phyloP scores from a whole-genome alignment of 805 yeast genomes.

The Suhomyces kilbournensis region DNA sequence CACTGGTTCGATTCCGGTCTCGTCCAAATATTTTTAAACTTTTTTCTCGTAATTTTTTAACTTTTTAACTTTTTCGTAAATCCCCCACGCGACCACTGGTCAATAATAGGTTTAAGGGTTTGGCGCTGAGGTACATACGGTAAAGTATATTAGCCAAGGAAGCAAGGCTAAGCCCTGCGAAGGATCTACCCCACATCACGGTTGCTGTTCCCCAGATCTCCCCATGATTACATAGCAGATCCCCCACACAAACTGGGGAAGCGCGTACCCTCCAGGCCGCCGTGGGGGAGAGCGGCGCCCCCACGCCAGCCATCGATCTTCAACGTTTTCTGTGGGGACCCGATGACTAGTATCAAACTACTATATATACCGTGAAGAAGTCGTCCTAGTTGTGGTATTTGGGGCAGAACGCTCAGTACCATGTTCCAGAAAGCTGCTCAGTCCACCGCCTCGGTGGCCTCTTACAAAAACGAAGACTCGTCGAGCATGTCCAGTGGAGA shows the following conservation, averaged over 20 bases:
- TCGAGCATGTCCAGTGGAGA: not conserved
- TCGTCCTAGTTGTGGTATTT: not conserved
- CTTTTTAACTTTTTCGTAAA: not conserved
- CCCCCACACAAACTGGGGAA: not conserved
- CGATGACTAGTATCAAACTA: not conserved
- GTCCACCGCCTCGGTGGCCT: not conserved
- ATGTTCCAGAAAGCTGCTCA: not conserved
- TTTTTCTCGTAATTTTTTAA: not conserved
- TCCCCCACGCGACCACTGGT: not conserved
- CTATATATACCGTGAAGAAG: not conserved
- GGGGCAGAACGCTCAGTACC: not conserved
- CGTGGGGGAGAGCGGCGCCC: not conserved
- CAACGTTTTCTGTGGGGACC: not conserved
- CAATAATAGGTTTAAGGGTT: too few relatives aligned
- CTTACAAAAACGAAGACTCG: not conserved
- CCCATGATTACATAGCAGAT: not conserved
- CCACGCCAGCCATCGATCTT: not conserved
- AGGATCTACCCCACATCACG: not conserved
- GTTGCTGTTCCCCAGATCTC: not conserved
- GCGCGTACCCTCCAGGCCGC: not conserved
- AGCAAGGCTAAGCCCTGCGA: not conserved
- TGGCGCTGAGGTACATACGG: not conserved
- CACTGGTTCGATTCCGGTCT: constrained; percentile 76
- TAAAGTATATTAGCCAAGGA: too few relatives aligned
- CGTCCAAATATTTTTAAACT: constrained; percentile 47